Evolutionary conservation across 768 basidiomycete genomes (phyloP).

Genomic region (Clitopilus passeckerianus): DNA sequence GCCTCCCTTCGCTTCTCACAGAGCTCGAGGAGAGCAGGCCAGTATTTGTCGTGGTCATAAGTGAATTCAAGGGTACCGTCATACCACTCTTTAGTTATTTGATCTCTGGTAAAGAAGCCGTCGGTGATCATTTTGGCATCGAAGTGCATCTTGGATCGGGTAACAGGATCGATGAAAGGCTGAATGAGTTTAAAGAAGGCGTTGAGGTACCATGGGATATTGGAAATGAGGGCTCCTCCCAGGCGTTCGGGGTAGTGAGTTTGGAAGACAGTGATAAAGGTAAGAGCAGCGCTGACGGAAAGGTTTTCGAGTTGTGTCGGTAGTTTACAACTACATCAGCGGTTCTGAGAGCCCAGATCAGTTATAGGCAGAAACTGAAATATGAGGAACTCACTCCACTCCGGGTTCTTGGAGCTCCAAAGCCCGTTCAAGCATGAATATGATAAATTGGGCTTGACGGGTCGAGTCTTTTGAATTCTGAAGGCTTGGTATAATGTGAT

Average conservation of each 20-base stretch:
- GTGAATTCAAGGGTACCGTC: conserved; percentile 61
- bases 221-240: conserved; percentile 66
- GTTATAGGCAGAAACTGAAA: background rate
- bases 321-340: conserved; percentile 74
- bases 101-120: conserved; percentile 61
- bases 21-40: conserved; percentile 56
- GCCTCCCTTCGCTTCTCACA: conserved; percentile 43
- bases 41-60: conserved; percentile 74
- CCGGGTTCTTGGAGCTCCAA: conserved; percentile 78
- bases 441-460: conserved; percentile 66
- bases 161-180: conserved; percentile 82
- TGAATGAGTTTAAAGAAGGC: conserved; percentile 74
- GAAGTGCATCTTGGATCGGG: conserved; percentile 69
- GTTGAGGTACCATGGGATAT: conserved; percentile 73
- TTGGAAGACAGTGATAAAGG: conserved; percentile 64
- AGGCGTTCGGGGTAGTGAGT: conserved; percentile 87
- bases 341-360: conserved; percentile 37
- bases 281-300: conserved; percentile 32
- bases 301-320: conserved; percentile 64
- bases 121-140: conserved; percentile 65
- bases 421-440: conserved; percentile 75
- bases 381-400: conserved; percentile 55
- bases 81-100: conserved; percentile 55
- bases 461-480: conserved; percentile 74
- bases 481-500: conserved; percentile 63